These are phyloP conservation scores for Annulohypoxylon moriforme DNA, from an alignment of 495 filamentous ascomycete species.

Conservation along the genomic window DNA sequence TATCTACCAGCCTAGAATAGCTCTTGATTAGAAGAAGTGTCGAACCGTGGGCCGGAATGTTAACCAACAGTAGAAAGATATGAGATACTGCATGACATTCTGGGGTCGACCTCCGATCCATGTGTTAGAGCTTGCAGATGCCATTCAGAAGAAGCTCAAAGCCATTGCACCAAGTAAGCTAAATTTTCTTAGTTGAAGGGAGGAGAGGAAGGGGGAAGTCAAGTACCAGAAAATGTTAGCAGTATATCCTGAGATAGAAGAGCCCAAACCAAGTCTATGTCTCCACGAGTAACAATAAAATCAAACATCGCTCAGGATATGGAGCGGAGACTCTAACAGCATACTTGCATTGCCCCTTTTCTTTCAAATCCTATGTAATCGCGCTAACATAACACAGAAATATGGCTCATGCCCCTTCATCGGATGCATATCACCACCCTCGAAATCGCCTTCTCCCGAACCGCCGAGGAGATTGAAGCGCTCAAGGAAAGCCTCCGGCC, in stretches of 20 bases:
- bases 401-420: constrained; percentile 86
- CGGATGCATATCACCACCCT: constrained; percentile 87
- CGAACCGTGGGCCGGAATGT: neutral
- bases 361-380: neutral
- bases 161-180: constrained; percentile 72
- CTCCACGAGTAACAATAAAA: neutral
- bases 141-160: constrained; percentile 74
- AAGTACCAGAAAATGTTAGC: too few relatives aligned
- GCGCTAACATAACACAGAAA: constrained; percentile 58
- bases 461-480: constrained; percentile 67
- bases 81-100: constrained; percentile 83
- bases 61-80: constrained; percentile 61
- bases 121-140: constrained; percentile 70
- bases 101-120: constrained; percentile 85
- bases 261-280: too few relatives aligned
- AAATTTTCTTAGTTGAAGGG: neutral
- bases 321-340: too few relatives aligned
- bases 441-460: constrained; percentile 80
- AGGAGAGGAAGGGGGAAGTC: too few relatives aligned
- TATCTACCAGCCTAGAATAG: neutral
- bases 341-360: neutral
- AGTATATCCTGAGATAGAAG: too few relatives aligned
- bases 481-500: constrained; percentile 66
- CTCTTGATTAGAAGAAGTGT: constrained; percentile 9
- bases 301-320: too few relatives aligned